Percentiles rank a stretch among this genome's conserved stretches.
Evolutionary conservation across 305 asterid genomes (phyloP).

Genomic region (Solanum aculeatissimum): DNA sequence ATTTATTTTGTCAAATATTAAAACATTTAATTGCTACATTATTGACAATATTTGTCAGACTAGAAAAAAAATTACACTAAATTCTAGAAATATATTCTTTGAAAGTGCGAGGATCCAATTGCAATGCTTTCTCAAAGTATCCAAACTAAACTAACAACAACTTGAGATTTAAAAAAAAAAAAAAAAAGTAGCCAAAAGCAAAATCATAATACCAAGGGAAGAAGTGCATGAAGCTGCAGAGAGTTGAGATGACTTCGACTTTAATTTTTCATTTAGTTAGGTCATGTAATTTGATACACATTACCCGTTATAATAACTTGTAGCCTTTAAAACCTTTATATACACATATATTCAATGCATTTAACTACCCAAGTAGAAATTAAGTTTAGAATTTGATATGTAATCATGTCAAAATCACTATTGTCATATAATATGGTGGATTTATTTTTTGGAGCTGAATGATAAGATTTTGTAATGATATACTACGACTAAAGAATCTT

Average conservation of each 20-base stretch:
- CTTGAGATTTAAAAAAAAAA: no score
- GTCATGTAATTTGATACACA: neutral
- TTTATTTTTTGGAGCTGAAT: neutral
- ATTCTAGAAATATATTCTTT: no score
- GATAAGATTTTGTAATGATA: neutral
- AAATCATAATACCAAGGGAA: neutral
- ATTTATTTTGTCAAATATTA: no score
- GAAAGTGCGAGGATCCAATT: no score
- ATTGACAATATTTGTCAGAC: no score
- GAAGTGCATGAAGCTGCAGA: neutral
- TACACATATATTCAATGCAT: neutral
- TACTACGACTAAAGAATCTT: neutral
- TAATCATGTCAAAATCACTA: neutral
- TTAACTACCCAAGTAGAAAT: neutral
- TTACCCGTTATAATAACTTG: neutral
- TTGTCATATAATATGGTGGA: neutral
- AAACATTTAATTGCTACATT: no score
- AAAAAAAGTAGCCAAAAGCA: no score
- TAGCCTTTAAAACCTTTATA: neutral
- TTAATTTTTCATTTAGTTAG: neutral
- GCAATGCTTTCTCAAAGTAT: no score
- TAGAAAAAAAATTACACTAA: no score
- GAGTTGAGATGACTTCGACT: neutral
- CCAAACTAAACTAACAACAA: no score
- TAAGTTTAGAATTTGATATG: neutral